phyloP scores from a whole-genome alignment of 306 rosid species.

The Vachellia pachyceras region DNA sequence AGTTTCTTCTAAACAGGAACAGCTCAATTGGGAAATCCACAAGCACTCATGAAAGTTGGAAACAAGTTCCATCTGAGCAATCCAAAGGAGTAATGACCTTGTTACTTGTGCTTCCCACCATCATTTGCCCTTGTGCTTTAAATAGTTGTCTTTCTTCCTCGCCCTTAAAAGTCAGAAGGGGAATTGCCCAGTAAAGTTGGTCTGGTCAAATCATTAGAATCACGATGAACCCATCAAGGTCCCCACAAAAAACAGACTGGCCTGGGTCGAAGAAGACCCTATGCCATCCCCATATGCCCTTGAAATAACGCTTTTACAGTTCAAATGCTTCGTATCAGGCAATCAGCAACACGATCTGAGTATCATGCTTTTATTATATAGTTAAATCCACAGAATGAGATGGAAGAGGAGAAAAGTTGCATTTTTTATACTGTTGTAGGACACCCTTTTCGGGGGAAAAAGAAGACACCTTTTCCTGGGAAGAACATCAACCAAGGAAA shows the following conservation, averaged over 20 bases:
- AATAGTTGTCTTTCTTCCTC: constrained; percentile 26
- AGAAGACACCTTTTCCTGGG: constrained; percentile 30
- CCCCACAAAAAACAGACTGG: constrained; percentile 40
- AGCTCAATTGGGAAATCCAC: constrained; percentile 50
- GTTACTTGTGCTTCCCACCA: constrained; percentile 49
- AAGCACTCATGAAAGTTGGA: constrained; percentile 57
- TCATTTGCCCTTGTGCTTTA: constrained; percentile 45
- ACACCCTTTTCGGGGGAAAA: constrained; percentile 13
- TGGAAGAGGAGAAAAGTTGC: constrained; percentile 31
- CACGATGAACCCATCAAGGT: constrained; percentile 42
- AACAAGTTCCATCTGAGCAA: not conserved
- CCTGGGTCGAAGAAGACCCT: constrained; percentile 41
- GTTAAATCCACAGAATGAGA: constrained; percentile 27
- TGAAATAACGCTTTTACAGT: not conserved
- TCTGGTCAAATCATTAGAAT: constrained; percentile 49
- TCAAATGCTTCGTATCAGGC: constrained; percentile 22
- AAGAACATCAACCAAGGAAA: not conserved
- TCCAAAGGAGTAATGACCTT: not conserved
- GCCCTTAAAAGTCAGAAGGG: constrained; percentile 34
- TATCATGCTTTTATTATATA: not conserved
- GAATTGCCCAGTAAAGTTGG: constrained; percentile 37
- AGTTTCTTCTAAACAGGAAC: constrained; percentile 22
- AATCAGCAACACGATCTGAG: not conserved
- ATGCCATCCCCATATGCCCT: constrained; percentile 26
- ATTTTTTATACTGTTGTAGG: constrained; percentile 36